Percentiles rank a stretch among this genome's conserved stretches.
Conservation (phyloP, 2,329 filamentous ascomycete genomes). For the Fusarium sublunatum region DNA sequence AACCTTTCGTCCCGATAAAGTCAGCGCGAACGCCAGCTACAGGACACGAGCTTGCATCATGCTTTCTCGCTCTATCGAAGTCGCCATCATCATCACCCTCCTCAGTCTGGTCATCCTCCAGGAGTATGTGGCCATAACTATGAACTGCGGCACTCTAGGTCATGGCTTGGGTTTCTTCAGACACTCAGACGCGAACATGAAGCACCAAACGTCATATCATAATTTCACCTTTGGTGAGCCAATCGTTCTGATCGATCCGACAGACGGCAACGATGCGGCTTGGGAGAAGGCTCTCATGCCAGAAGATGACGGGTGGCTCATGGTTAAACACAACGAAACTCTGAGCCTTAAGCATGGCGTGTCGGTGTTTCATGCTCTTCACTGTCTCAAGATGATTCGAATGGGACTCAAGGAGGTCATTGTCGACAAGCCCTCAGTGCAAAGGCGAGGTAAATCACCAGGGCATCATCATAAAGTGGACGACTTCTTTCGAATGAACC, state of each 20-base stretch:
- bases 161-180: not conserved
- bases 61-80: not conserved
- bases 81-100: not conserved
- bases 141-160: not conserved
- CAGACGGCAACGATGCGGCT: not conserved
- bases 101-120: not conserved
- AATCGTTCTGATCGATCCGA: not conserved
- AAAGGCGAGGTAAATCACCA: not conserved
- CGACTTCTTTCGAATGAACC: not conserved
- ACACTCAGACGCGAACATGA: not conserved
- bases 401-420: not conserved
- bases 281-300: not conserved
- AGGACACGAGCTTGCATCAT: not conserved
- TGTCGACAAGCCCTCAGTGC: not conserved
- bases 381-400: not conserved
- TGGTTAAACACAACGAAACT: not conserved
- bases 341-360: not conserved
- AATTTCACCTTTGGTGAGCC: not conserved
- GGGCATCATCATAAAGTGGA: not conserved
- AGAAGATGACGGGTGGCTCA: not conserved
- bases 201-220: not conserved
- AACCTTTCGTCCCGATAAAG: not conserved
- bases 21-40: not conserved
- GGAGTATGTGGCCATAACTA: not conserved
- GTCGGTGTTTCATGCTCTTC: conserved; percentile 1